phyloP scores from a whole-genome alignment of 2,329 filamentous ascomycete genomes.

The Calonectria multiphialidica region DNA sequence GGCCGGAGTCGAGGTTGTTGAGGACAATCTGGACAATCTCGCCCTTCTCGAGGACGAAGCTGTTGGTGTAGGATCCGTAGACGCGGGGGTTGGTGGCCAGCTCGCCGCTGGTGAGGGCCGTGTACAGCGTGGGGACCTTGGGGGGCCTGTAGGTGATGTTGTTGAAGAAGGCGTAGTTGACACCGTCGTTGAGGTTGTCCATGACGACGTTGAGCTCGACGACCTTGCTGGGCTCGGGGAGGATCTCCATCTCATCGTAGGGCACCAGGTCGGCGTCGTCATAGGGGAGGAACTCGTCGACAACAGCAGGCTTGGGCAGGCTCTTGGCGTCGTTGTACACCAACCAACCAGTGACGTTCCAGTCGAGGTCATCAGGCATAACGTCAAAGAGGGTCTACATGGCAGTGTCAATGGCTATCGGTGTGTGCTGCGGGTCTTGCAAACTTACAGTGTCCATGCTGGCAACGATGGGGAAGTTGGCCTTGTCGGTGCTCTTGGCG shows the following conservation, averaged over 20 bases:
- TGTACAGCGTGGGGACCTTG: slow-evolving; percentile 86
- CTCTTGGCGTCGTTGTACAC: slow-evolving; percentile 64
- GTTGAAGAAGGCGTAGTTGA: slow-evolving; percentile 76
- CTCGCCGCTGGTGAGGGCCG: slow-evolving; percentile 74
- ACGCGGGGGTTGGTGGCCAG: slow-evolving; percentile 68
- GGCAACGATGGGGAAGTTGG: slow-evolving; percentile 76
- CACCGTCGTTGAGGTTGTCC: slow-evolving; percentile 72
- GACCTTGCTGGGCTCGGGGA: slow-evolving; percentile 71
- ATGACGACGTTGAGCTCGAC: slow-evolving; percentile 75
- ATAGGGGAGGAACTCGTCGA: slow-evolving; percentile 74
- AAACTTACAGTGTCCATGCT: slow-evolving; percentile 75
- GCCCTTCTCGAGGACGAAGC: slow-evolving; percentile 75
- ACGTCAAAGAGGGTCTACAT: slow-evolving; percentile 73
- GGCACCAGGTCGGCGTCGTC: slow-evolving; percentile 82
- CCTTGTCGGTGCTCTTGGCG: slow-evolving; percentile 67
- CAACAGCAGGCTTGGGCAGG: slow-evolving; percentile 62
- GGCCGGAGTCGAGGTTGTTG: slow-evolving; percentile 80
- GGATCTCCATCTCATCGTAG: slow-evolving; percentile 71
- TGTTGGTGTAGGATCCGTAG: slow-evolving; percentile 75
- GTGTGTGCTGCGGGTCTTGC: background rate
- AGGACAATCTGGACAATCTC: slow-evolving; percentile 80
- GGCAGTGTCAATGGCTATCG: slow-evolving; percentile 19
- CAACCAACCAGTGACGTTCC: slow-evolving; percentile 75
- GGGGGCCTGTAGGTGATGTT: slow-evolving; percentile 80
- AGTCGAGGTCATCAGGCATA: slow-evolving; percentile 76